These are phyloP conservation scores for Peronospora farinosa DNA, from an alignment of 352 stramenopile species.

Conservation along the genomic window DNA sequence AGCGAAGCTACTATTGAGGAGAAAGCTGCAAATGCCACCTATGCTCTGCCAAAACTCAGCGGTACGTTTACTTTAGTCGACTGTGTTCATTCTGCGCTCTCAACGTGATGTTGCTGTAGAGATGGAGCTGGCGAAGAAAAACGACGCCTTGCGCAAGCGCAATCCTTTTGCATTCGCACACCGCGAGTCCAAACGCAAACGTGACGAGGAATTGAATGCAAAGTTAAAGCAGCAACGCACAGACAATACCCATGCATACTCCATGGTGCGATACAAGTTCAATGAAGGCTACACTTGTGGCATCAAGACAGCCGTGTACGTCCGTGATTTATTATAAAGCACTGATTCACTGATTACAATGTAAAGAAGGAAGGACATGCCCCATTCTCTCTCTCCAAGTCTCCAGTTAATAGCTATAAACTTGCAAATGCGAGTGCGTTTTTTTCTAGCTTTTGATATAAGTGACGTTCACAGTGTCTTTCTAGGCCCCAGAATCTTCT, in stretches of 20 bases:
- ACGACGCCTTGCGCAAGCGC: slow-evolving; percentile 54
- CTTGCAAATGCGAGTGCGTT: slow-evolving; percentile 1
- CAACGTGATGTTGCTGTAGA: slow-evolving; percentile 24
- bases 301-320: slow-evolving; percentile 84
- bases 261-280: slow-evolving; percentile 80
- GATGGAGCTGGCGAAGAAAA: slow-evolving; percentile 49
- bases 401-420: not conserved
- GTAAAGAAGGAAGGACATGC: slow-evolving; percentile 7
- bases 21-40: slow-evolving; percentile 30
- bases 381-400: slow-evolving; percentile 1
- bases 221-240: slow-evolving; percentile 33
- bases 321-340: slow-evolving; percentile 78
- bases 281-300: slow-evolving; percentile 88
- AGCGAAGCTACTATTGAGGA: slow-evolving; percentile 22
- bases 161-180: slow-evolving; percentile 80
- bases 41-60: slow-evolving; percentile 49
- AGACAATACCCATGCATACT: slow-evolving; percentile 20
- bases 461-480: slow-evolving; percentile 18
- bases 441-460: not conserved
- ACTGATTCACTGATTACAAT: slow-evolving; percentile 12
- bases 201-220: slow-evolving; percentile 38
- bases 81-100: not conserved
- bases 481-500: slow-evolving; percentile 60
- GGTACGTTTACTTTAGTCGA: slow-evolving; percentile 28
- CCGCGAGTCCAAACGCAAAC: slow-evolving; percentile 75